Evolutionary conservation across 164 flowering plant genomes (phyloP), one percentile per base, ranked within the genome.

Genomic region (Tinospora cordifolia): DNA sequence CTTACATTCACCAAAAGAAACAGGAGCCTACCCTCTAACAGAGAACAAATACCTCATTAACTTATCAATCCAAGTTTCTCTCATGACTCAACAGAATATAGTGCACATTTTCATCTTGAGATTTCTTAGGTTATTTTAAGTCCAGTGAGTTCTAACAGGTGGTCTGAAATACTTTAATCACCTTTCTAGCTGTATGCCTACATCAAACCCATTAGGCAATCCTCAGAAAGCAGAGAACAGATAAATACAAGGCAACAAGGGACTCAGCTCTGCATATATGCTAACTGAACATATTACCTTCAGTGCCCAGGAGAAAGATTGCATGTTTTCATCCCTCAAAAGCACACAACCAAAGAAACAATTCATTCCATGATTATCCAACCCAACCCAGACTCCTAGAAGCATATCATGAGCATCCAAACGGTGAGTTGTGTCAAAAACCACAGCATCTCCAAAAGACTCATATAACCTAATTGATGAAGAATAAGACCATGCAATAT

Each of bases 281-380:
- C 17, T 22, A 6, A 67, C 34, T 25, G 47, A 69, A 72, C 60
- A 34, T 62, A 68, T 72, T 82, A 91, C 92, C 91, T 91, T 88
- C 83, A 88, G 68, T 65, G 90, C 91, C 97, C 94, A 91, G 3
- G 90, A 83, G 79, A 91, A 91, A 22, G 91, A 86, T 62, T 81
- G 85, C 74, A 83, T 60, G 70, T 82, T 89, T 77, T 88, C 97
- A 84, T 88, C 93, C 75, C 85, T 80, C 24, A 88, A 74, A 76
- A 91, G 90, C 67, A 82, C 87, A 75, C 97, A 87, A 40, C 92
- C 87, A 74, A 88, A 91, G 62, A 86, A 84, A 71, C 88, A 86
- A 65, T 71, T 78, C 74, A 70, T 75, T n/a, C 97, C 94, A 83
- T 86, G 86, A 79, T 86, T 89, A 74, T 91, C 92, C 47, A 89